phyloP scores from a whole-genome alignment of 371 early-diverging fungal species.

The Circinella umbellata region DNA sequence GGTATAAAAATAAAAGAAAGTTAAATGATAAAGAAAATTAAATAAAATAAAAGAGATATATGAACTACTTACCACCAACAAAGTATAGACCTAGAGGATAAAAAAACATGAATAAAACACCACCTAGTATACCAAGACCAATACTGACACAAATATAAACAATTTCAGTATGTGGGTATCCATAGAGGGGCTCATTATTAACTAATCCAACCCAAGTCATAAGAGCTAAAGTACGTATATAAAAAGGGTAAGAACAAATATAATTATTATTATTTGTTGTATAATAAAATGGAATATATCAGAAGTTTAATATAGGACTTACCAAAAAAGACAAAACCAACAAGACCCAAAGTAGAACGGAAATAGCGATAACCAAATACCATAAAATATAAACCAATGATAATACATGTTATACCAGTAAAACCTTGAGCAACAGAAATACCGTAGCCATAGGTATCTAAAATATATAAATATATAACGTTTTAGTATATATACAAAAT shows the following conservation, averaged over 20 bases:
- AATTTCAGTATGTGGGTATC: constrained; percentile 43
- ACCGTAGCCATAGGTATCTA: constrained; percentile 53
- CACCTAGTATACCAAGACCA: constrained; percentile 46
- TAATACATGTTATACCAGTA: constrained; percentile 41
- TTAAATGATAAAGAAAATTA: background rate
- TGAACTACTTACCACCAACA: constrained; percentile 36
- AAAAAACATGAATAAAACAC: constrained; percentile 36
- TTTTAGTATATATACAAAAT: too few relatives aligned
- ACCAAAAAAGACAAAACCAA: constrained; percentile 59
- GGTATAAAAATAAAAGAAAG: background rate
- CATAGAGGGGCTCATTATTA: constrained; percentile 51
- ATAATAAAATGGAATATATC: too few relatives aligned
- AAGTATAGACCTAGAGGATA: constrained; percentile 44
- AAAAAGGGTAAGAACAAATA: background rate
- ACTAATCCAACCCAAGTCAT: constrained; percentile 56
- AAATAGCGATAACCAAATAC: constrained; percentile 50
- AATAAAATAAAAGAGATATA: background rate
- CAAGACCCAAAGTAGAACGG: constrained; percentile 44
- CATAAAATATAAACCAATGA: constrained; percentile 44
- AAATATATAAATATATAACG: background rate
- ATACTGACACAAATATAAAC: constrained; percentile 52
- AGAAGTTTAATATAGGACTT: too few relatives aligned
- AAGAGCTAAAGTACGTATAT: too few relatives aligned
- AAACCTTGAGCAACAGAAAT: constrained; percentile 47
- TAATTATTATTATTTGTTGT: background rate